Percentiles rank a stretch among this genome's conserved stretches.
phyloP scores from a whole-genome alignment of 225 moss, liverwort and hornwort genomes.

The Rhytidiadelphus loreus region DNA sequence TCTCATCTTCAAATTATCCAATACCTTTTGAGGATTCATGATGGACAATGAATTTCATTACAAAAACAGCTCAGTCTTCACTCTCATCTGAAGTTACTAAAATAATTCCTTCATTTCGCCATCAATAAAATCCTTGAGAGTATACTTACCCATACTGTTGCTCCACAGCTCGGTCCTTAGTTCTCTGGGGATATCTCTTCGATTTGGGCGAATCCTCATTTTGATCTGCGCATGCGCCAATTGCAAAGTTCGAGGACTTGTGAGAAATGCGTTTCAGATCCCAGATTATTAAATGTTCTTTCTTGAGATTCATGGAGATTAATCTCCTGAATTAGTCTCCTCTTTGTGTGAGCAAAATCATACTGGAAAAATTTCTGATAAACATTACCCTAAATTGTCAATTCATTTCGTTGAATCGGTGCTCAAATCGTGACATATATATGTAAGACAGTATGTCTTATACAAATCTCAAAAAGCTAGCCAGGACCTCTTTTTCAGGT shows the following conservation, averaged over 20 bases:
- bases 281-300: not conserved
- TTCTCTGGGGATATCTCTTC: accelerated
- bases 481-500: not conserved
- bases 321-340: not conserved
- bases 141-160: not conserved
- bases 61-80: too few species aligned
- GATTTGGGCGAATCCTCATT: not conserved
- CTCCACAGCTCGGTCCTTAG: not conserved
- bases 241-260: not conserved
- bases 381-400: not conserved
- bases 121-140: too few species aligned
- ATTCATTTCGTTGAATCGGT: not conserved
- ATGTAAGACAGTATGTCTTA: not conserved
- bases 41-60: too few species aligned
- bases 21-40: too few species aligned
- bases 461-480: not conserved
- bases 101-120: too few species aligned
- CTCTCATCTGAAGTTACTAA: too few species aligned
- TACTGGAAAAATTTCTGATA: not conserved
- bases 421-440: not conserved
- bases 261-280: not conserved
- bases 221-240: not conserved
- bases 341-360: not conserved
- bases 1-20: too few species aligned
- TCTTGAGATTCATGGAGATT: not conserved